A percentile compares a stretch with the other conserved stretches of the same genome.
Evolutionary conservation across 768 basidiomycete species (phyloP).

Genomic region (Goffeauzyma gilvescens): DNA sequence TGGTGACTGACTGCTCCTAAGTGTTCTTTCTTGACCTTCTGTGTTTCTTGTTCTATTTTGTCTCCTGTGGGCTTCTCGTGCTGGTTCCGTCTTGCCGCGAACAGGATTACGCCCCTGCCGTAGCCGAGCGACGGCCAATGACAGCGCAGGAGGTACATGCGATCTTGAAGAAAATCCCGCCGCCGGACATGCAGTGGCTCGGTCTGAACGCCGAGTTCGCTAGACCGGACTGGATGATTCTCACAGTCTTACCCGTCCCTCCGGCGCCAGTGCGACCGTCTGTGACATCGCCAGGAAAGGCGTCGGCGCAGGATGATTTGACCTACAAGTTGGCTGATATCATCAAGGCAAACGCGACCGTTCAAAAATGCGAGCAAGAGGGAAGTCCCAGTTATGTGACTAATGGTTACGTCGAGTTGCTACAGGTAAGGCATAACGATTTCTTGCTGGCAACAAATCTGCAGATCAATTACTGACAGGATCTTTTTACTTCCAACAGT

Average conservation of each 20-base stretch:
- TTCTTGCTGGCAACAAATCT: not conserved
- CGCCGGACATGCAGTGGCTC: constrained; percentile 66
- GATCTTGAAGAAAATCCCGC: constrained; percentile 86
- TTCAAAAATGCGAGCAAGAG: constrained; percentile 81
- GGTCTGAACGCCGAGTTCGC: constrained; percentile 92
- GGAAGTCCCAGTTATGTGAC: constrained; percentile 92
- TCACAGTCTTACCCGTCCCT: constrained; percentile 91
- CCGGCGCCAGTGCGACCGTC: constrained; percentile 95
- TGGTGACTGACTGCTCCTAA: no score
- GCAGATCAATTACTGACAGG: no score
- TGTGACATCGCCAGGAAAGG: constrained; percentile 89
- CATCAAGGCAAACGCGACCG: constrained; percentile 82
- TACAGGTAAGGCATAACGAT: constrained; percentile 46
- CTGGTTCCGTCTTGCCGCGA: constrained; percentile 12
- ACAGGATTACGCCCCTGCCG: constrained; percentile 19
- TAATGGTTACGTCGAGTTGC: constrained; percentile 82
- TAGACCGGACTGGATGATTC: constrained; percentile 97
- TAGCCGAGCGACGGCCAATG: constrained; percentile 38
- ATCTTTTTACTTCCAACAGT: constrained; percentile 38
- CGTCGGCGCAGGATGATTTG: constrained; percentile 88
- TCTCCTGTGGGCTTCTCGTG: not conserved
- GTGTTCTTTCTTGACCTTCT: no score
- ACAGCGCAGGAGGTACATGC: constrained; percentile 78
- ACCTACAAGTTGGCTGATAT: constrained; percentile 96
- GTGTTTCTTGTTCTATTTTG: constrained; percentile 1